Evolutionary conservation across 441 rosid species (phyloP).

Genomic region (Adansonia gregorii): DNA sequence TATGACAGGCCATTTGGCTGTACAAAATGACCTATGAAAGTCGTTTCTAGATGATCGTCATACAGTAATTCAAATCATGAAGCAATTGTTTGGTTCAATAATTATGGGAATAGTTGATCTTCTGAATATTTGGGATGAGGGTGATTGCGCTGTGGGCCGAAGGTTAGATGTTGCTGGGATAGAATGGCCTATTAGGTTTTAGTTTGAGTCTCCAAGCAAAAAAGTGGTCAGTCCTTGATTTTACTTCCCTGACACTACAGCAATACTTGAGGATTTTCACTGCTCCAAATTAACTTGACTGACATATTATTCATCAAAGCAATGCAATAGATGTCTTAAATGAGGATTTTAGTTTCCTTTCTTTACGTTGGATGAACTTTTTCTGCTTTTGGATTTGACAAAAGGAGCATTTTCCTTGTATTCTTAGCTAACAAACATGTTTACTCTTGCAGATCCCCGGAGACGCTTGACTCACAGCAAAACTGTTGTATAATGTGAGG

Average conservation of each 20-base stretch:
- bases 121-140: neutral
- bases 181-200: neutral
- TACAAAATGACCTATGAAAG: neutral
- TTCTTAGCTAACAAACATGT: conserved; percentile 30
- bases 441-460: conserved; percentile 68
- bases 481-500: conserved; percentile 84
- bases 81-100: neutral
- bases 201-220: neutral
- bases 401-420: neutral
- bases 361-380: neutral
- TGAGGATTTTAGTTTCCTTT: neutral
- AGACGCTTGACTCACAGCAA: conserved; percentile 71
- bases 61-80: neutral
- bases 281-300: neutral
- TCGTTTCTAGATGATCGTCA: neutral
- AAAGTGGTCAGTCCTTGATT: neutral
- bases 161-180: neutral
- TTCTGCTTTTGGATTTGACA: neutral
- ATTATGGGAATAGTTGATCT: neutral
- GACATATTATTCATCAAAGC: neutral
- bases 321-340: neutral
- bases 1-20: neutral
- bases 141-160: neutral
- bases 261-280: neutral
- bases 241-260: neutral